Evolutionary conservation across 2,329 filamentous ascomycete species (phyloP).

Genomic region (Cytospora chrysosperma): DNA sequence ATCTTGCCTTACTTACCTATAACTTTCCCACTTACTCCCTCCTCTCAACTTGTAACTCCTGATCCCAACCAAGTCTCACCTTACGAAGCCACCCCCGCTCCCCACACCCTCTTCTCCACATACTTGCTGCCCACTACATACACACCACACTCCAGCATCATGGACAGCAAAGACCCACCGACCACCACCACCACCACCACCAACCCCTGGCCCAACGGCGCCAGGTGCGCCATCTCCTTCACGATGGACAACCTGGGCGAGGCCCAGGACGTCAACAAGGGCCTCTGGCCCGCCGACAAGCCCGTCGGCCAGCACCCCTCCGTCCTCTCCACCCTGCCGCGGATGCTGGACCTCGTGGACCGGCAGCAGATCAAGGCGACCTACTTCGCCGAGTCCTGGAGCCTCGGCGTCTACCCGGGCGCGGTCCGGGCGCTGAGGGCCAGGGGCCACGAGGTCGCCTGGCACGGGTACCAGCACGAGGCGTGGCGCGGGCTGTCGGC

Average conservation of each 20-base stretch:
- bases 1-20: too few species aligned
- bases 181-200: not conserved
- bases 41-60: not conserved
- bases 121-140: too few species aligned
- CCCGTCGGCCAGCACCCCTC: constrained; percentile 31
- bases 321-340: constrained; percentile 30
- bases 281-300: constrained; percentile 26
- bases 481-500: constrained; percentile 26
- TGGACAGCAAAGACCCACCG: not conserved
- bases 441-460: constrained; percentile 33
- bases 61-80: not conserved
- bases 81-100: not conserved
- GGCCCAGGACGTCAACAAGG: constrained; percentile 32
- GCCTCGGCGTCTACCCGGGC: constrained; percentile 29
- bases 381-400: constrained; percentile 35
- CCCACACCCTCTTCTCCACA: not conserved
- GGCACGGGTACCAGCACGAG: constrained; percentile 36
- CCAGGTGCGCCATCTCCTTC: constrained; percentile 32
- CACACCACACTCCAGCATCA: not conserved
- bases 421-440: constrained; percentile 24
- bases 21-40: too few species aligned
- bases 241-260: constrained; percentile 37
- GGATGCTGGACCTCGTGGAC: constrained; percentile 31
- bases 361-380: constrained; percentile 28
- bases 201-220: constrained; percentile 29